Evolutionary conservation across 1,284 basidiomycete genomes (phyloP).

Genomic region (Cryptococcus sp.): DNA sequence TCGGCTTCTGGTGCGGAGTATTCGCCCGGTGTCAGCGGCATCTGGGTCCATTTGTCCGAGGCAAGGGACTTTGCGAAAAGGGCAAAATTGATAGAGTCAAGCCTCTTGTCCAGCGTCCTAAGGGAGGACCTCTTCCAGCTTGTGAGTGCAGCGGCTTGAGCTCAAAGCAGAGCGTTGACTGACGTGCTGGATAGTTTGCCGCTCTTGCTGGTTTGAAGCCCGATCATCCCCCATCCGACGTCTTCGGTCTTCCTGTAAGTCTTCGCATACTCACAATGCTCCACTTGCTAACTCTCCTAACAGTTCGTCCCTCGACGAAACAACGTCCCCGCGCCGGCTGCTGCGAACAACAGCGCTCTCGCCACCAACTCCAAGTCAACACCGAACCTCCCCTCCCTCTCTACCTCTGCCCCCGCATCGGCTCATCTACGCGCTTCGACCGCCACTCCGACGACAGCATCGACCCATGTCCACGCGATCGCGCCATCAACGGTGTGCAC

Average conservation of each 20-base stretch:
- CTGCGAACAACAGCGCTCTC: constrained; percentile 9
- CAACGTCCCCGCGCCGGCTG: background rate
- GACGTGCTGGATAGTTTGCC: constrained; percentile 29
- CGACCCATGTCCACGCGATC: background rate
- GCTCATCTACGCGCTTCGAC: constrained; percentile 9
- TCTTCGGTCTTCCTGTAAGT: constrained; percentile 37
- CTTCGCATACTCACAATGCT: background rate
- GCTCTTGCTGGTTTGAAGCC: constrained; percentile 39
- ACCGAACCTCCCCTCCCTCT: constrained; percentile 29
- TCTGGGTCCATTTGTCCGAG: constrained; percentile 42
- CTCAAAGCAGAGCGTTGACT: background rate
- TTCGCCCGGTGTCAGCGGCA: constrained; percentile 41
- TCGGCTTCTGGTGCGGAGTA: constrained; percentile 22
- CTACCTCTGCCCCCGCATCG: constrained; percentile 13
- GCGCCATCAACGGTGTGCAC: background rate
- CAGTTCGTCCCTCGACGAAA: constrained; percentile 17
- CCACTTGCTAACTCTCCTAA: background rate
- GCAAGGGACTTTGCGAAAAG: constrained; percentile 38
- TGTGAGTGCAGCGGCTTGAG: constrained; percentile 17
- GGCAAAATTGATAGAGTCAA: constrained; percentile 22
- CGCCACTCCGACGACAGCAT: background rate
- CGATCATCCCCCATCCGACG: constrained; percentile 36
- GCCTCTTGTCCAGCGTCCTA: constrained; percentile 35
- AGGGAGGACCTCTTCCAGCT: constrained; percentile 42
- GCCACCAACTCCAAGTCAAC: constrained; percentile 35